Conservation (phyloP, 2,329 filamentous ascomycete species). For the Phialophora expanda region DNA sequence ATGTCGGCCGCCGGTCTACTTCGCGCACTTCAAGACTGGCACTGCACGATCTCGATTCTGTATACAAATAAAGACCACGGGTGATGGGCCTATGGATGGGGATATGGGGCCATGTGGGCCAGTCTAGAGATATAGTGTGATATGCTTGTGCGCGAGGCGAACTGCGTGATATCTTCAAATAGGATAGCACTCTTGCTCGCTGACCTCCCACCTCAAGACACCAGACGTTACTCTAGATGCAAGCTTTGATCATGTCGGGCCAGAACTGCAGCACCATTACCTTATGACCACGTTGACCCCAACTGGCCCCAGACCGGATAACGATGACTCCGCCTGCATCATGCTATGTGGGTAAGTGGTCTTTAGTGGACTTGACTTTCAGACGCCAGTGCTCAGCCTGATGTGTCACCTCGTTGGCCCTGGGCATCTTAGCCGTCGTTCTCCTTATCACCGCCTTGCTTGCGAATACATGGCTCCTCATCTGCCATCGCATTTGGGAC, state of each 20-base stretch:
- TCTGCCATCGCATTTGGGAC: constrained; percentile 37
- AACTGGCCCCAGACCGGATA: constrained; percentile 30
- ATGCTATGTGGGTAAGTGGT: constrained; percentile 33
- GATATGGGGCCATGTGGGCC: too few species aligned
- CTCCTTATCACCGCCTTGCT: constrained; percentile 42
- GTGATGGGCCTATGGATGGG: too few species aligned
- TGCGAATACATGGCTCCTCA: constrained; percentile 33
- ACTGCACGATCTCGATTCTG: background rate
- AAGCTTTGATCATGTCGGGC: constrained; percentile 17
- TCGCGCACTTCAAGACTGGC: constrained; percentile 24
- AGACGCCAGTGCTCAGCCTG: background rate
- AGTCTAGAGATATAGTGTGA: too few species aligned
- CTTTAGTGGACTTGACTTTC: background rate
- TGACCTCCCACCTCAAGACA: background rate
- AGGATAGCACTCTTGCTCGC: background rate
- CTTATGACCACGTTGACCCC: constrained; percentile 34
- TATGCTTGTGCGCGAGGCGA: too few species aligned
- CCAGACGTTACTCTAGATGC: too few species aligned
- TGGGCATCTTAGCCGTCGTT: constrained; percentile 53
- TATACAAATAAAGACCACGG: background rate
- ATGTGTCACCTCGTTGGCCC: constrained; percentile 50
- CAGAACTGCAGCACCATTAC: constrained; percentile 19
- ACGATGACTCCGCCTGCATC: constrained; percentile 30
- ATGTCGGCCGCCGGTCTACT: constrained; percentile 1
- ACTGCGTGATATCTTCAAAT: too few species aligned